Evolutionary conservation across 768 basidiomycete species (phyloP).

Genomic region (Mrakia blollopis): DNA sequence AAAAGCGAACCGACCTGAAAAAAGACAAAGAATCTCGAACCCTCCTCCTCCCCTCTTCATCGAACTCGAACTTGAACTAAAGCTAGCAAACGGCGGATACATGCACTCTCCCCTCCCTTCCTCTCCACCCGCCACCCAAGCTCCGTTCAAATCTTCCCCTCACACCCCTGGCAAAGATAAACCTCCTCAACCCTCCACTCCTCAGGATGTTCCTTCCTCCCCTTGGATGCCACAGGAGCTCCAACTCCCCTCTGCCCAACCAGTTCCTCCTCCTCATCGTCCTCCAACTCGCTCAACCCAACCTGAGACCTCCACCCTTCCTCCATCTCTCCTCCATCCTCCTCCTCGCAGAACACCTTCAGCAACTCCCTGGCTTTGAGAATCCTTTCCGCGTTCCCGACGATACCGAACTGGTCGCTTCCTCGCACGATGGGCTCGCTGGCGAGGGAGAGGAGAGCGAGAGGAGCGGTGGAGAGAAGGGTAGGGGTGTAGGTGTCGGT

Average conservation of each 20-base stretch:
- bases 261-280: not conserved
- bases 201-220: not conserved
- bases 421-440: constrained; percentile 16
- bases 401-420: not conserved
- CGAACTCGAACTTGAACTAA: too few species aligned
- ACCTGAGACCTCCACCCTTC: not conserved
- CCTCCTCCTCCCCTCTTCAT: too few species aligned
- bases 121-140: too few species aligned
- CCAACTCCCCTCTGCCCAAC: not conserved
- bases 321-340: not conserved
- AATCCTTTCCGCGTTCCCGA: not conserved
- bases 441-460: not conserved
- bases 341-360: not conserved
- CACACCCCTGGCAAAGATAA: not conserved
- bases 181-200: not conserved
- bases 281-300: not conserved
- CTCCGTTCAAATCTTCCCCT: not conserved
- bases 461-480: not conserved
- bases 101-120: too few species aligned
- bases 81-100: too few species aligned
- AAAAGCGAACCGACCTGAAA: too few species aligned
- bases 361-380: constrained; percentile 9
- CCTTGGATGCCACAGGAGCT: not conserved
- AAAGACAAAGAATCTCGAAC: too few species aligned
- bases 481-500: not conserved